phyloP scores from a whole-genome alignment of 192 early-diverging fungal species.

The Linnemannia elongata region DNA sequence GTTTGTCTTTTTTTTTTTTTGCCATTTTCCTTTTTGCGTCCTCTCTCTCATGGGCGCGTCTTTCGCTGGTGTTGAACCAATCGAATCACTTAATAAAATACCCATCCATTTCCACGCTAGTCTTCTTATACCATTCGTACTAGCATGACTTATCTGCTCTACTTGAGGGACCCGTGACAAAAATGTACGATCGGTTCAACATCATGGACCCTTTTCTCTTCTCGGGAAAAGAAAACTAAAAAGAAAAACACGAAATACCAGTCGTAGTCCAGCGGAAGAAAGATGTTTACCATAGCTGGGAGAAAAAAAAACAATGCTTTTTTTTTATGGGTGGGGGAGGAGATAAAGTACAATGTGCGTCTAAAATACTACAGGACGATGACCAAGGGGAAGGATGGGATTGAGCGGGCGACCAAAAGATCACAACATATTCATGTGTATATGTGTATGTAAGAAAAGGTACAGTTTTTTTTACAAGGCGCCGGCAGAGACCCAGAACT shows the following conservation, averaged over 20 bases:
- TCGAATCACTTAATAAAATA: neutral
- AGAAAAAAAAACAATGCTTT: too few relatives aligned
- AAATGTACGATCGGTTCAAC: neutral
- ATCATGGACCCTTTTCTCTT: neutral
- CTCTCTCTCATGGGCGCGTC: neutral
- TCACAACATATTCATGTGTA: neutral
- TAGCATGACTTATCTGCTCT: neutral
- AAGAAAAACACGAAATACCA: neutral
- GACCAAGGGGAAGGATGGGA: too few relatives aligned
- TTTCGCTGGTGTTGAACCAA: neutral
- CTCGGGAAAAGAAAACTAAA: neutral
- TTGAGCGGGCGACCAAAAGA: too few relatives aligned
- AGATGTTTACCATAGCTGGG: too few relatives aligned
- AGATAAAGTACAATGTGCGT: too few relatives aligned
- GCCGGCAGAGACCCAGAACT: constrained; percentile 38
- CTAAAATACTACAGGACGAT: too few relatives aligned
- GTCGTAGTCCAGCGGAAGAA: too few relatives aligned
- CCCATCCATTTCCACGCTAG: neutral
- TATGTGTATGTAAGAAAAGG: neutral
- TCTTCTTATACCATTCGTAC: neutral
- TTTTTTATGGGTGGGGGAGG: too few relatives aligned
- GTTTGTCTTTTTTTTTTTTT: neutral
- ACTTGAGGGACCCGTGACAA: neutral
- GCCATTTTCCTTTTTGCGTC: neutral
- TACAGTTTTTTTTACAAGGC: constrained; percentile 15